Percentiles rank a stretch among this genome's conserved stretches.
These are phyloP conservation scores for Geotrichum histeridarum DNA, from an alignment of 1,139 yeast species.

Conservation along the genomic window DNA sequence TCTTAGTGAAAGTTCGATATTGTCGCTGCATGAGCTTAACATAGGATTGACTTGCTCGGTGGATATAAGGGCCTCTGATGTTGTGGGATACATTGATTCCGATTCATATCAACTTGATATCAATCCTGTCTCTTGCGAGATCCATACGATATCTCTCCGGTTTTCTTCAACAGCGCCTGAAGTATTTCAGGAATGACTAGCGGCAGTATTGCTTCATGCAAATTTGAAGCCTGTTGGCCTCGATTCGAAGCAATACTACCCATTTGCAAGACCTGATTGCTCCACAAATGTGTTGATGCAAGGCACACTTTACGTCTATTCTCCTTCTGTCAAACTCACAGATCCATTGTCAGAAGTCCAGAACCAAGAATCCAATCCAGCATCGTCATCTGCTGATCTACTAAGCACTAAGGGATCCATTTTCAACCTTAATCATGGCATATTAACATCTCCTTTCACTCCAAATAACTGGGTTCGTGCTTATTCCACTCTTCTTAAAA, in stretches of 20 bases:
- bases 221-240: conserved; percentile 28
- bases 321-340: conserved; percentile 5
- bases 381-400: conserved; percentile 9
- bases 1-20: not conserved
- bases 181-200: conserved; percentile 11
- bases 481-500: conserved; percentile 64
- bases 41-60: conserved; percentile 5
- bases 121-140: not conserved
- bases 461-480: conserved; percentile 68
- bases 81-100: not conserved
- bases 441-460: conserved; percentile 1
- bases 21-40: conserved; percentile 1
- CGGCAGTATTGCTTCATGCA: conserved; percentile 24
- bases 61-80: conserved; percentile 2
- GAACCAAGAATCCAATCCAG: not conserved
- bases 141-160: not conserved
- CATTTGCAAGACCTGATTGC: conserved; percentile 13
- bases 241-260: conserved; percentile 25
- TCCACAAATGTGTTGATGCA: not conserved
- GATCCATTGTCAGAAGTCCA: conserved; percentile 8
- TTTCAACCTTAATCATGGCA: conserved; percentile 47
- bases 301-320: conserved; percentile 1
- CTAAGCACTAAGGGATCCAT: conserved; percentile 26
- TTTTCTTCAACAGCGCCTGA: not conserved
- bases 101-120: not conserved